Evolutionary conservation across 1,284 basidiomycete genomes (phyloP), one percentile per base, ranked within the genome.

Genomic region (Cryptococcus depauperatus): DNA sequence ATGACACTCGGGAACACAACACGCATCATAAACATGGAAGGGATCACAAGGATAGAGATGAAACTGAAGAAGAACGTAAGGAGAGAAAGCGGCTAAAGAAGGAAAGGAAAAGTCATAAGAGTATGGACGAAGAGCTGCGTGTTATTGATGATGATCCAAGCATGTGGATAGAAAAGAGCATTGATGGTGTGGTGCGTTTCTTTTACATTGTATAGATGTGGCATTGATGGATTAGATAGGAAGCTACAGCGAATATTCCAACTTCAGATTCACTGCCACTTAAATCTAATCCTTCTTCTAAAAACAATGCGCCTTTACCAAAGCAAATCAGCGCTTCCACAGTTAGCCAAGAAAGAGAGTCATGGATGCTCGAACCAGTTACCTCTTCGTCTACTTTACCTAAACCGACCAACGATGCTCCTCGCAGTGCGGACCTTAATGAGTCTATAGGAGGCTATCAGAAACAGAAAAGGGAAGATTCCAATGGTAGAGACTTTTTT

Each of bases 111-210:
- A 54, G 43, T 48, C 46, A 50, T 34, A 42, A 64, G 71, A 32
- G 47, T 39, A 52, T 37, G 10, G 55, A 51, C n/a, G 28, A 10
- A 29, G 41, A 41, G 9, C 45, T 46, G 22, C 58, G 56, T 0
- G 34, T 65, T n/a, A 49, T 56, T 14, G 77, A 83, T 22, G 74
- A 76, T 27, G 72, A 76, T 55, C 81, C 81, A 54, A 81, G 80
- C 43, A 78, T 85, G 74, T 90, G 88, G 87, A 77, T 84, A 29
- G 86, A 90, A 71, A 88, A 87, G 74, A 84, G 86, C 56, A 80
- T 88, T 37, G 82, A 83, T 60, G 79, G 81, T 71, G 82, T 82
- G 58, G 86, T 86, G 59, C 59, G 78, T 73, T 30, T 26, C 25
- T 39, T 13, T 11, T n/a, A 22, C 32, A 26, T 14, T n/a, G 23